phyloP scores from a whole-genome alignment of 208 protist species.

The Naegleria fowleri region DNA sequence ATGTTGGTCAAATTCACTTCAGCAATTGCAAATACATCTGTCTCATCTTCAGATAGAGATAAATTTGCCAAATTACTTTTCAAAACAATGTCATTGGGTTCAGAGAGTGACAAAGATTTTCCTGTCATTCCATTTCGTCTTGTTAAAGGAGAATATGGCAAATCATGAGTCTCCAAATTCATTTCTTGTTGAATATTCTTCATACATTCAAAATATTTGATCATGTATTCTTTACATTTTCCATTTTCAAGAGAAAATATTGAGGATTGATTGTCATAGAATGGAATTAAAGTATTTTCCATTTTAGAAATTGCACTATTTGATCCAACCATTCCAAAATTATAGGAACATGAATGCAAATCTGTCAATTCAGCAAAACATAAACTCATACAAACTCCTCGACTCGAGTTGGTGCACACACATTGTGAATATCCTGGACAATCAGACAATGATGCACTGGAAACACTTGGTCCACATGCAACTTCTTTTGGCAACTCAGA shows the following conservation, averaged over 20 bases:
- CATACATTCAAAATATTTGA: not conserved
- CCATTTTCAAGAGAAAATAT: not conserved
- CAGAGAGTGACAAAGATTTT: not conserved
- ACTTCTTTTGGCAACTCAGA: not conserved
- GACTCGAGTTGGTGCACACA: not conserved
- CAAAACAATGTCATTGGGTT: not conserved
- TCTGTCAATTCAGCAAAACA: not conserved
- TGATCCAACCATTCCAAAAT: not conserved
- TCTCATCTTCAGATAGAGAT: not conserved
- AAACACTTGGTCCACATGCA: not conserved
- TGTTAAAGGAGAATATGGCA: too few species aligned
- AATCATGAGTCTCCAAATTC: not conserved
- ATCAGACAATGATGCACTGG: not conserved
- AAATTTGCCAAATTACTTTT: not conserved
- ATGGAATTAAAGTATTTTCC: not conserved
- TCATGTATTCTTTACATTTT: not conserved
- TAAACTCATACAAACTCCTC: not conserved
- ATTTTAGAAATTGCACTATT: not conserved
- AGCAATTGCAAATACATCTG: not conserved
- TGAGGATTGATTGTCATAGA: not conserved
- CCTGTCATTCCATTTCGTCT: too few species aligned
- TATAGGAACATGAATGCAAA: not conserved
- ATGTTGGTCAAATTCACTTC: not conserved
- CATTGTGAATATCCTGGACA: not conserved
- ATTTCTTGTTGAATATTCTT: not conserved